These are phyloP conservation scores for Heritiera fomes DNA, from an alignment of 345 rosid genomes.

Conservation along the genomic window DNA sequence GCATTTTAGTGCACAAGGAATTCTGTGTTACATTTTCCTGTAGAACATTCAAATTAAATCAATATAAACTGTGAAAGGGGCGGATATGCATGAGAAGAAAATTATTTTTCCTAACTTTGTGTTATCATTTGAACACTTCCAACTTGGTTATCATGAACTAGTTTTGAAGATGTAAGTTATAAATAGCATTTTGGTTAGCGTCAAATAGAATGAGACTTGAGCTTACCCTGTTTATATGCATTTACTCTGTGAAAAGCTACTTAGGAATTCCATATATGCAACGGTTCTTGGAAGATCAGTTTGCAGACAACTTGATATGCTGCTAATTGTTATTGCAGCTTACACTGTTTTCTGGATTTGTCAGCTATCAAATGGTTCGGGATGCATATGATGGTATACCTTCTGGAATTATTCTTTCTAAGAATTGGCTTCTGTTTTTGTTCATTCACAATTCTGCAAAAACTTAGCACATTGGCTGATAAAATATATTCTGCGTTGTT, in stretches of 20 bases:
- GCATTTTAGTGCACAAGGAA: background rate
- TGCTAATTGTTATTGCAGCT: constrained; percentile 60
- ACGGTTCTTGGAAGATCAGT: background rate
- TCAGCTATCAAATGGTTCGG: constrained; percentile 97
- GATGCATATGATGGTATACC: constrained; percentile 89
- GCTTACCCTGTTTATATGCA: constrained; percentile 7
- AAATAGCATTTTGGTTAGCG: background rate
- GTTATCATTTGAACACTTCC: background rate
- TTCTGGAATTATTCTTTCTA: constrained; percentile 12
- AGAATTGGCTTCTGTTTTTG: background rate
- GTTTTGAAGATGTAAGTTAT: constrained; percentile 10
- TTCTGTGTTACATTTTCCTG: background rate
- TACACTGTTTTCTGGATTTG: constrained; percentile 97
- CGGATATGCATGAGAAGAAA: background rate
- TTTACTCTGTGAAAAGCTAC: constrained; percentile 16
- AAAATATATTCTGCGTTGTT: background rate
- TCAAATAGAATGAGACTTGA: background rate
- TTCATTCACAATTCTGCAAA: background rate
- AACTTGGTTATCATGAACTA: background rate
- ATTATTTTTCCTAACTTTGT: background rate
- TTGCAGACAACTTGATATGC: constrained; percentile 21
- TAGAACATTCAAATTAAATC: background rate
- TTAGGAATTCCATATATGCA: background rate
- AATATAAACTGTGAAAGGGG: background rate
- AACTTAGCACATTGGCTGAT: background rate